Evolutionary conservation across 1,284 basidiomycete genomes (phyloP).

Genomic region (Ganoderma sinense): DNA sequence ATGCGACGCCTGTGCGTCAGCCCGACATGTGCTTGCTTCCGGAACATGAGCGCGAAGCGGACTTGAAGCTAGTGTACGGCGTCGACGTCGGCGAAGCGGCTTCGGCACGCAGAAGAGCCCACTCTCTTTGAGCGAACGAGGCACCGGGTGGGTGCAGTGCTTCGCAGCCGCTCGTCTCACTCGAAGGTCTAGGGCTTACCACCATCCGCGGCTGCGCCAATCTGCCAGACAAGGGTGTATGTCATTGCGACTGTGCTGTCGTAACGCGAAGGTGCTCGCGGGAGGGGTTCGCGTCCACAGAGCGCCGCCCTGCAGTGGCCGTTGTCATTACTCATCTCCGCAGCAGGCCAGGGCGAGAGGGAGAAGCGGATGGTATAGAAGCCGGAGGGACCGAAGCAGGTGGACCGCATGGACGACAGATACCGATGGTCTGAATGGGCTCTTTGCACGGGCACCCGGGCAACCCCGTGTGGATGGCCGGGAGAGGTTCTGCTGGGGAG

Average conservation of each 20-base stretch:
- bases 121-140: conserved; percentile 6
- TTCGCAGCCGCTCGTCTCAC: background rate
- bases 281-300: conserved; percentile 14
- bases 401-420: conserved; percentile 45
- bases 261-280: conserved; percentile 19
- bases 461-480: conserved; percentile 32
- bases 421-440: conserved; percentile 39
- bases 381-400: conserved; percentile 42
- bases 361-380: conserved; percentile 35
- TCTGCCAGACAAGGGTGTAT: background rate
- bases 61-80: background rate
- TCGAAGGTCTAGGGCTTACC: background rate
- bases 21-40: conserved; percentile 4
- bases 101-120: background rate
- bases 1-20: conserved; percentile 20
- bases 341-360: conserved; percentile 30
- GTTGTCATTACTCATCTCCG: conserved; percentile 36
- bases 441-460: conserved; percentile 32
- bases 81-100: background rate
- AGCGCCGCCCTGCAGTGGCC: conserved; percentile 18
- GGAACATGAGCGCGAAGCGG: background rate
- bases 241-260: conserved; percentile 1
- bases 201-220: conserved; percentile 2
- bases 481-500: conserved; percentile 33
- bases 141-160: background rate